Percentiles rank a stretch among this genome's conserved stretches.
These are phyloP conservation scores for Aspergillus pseudoglaucus DNA, from an alignment of 2,329 filamentous ascomycete genomes.

Conservation along the genomic window DNA sequence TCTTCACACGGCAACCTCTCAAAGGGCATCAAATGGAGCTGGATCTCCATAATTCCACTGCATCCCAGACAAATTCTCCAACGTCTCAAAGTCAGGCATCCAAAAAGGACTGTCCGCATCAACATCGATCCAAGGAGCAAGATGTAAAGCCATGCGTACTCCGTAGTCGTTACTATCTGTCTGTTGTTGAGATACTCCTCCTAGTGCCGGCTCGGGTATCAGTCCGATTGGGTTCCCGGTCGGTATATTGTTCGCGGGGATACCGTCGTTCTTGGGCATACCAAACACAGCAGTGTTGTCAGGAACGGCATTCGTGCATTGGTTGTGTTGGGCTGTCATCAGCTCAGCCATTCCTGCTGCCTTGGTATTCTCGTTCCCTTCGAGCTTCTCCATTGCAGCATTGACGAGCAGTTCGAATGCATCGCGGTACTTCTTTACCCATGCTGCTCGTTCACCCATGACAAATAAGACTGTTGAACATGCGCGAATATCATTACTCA, in stretches of 20 bases:
- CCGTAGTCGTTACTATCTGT: slow-evolving; percentile 25
- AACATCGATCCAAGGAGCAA: slow-evolving; percentile 36
- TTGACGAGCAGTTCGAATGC: slow-evolving; percentile 44
- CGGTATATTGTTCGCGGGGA: slow-evolving; percentile 1
- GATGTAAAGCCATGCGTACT: slow-evolving; percentile 32
- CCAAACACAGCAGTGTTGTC: slow-evolving; percentile 3
- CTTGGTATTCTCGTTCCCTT: slow-evolving; percentile 30
- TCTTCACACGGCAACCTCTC: too few relatives aligned
- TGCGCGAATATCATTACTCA: slow-evolving; percentile 46
- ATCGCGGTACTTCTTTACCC: slow-evolving; percentile 45
- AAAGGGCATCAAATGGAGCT: slow-evolving; percentile 24
- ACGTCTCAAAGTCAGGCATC: slow-evolving; percentile 35
- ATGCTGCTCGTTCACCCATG: slow-evolving; percentile 44
- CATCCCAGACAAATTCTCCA: slow-evolving; percentile 25
- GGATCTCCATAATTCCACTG: slow-evolving; percentile 24
- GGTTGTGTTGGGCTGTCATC: slow-evolving; percentile 31
- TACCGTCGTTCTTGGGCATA: slow-evolving; percentile 12
- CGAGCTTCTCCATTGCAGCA: slow-evolving; percentile 42
- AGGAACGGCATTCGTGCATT: slow-evolving; percentile 4
- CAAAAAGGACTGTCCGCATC: slow-evolving; percentile 29
- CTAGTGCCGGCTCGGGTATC: slow-evolving; percentile 6
- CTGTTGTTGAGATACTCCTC: slow-evolving; percentile 6
- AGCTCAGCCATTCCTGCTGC: slow-evolving; percentile 35
- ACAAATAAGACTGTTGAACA: slow-evolving; percentile 46
- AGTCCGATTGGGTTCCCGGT: slow-evolving; percentile 5